Base-by-base conservation (phyloP, 176 grass and related monocot genomes). In the Alloteropsis semialata region DNA sequence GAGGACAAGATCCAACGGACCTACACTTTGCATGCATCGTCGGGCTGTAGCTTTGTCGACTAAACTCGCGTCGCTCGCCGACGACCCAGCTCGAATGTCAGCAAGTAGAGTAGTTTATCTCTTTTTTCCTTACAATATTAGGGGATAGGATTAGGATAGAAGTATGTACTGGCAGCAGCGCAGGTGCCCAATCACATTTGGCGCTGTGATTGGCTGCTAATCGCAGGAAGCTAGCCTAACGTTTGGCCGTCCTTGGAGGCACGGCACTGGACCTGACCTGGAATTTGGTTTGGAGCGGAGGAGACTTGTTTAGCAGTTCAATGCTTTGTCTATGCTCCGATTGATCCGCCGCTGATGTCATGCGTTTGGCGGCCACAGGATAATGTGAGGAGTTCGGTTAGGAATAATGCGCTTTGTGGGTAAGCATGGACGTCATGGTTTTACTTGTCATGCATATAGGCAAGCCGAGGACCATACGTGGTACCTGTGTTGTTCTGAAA, bases 191-290 rank as follows among this genome's bases (percentile, higher is more conserved):
- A 41, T 84, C 87, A 44, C 82, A 69, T 25, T 61, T 76, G 87
- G 69, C 87, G 11, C 41, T 22, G 18, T 32, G 41, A 29, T 56
- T 53, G 50, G 38, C 33, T 8, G 79, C 29, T 27, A 32, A 58
- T 5, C 13, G 28, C 22, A 30, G 59, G 43, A 16, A 38, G 32
- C 33, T 80, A 65, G 43, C 42, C 87, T 77, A 77, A 72, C 51
- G 55, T 85, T 81, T 62, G 82, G 53, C 71, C 75, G 14, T 16
- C 55, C 81, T 76, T 8, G 16, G n/a, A 55, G 54, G 53, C 46
- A 27, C 41, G 77, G 33, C 77, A 22, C 11, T 14, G 1, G 25
- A 43, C 5, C 3, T 28, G 42, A 84, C 62, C 34, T 22, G 53
- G 71, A 69, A 28, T 84, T 64, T 59, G 69, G 12, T 71, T 42